Base-by-base conservation (phyloP, 306 rosid genomes). In the Crotalaria pallida region DNA sequence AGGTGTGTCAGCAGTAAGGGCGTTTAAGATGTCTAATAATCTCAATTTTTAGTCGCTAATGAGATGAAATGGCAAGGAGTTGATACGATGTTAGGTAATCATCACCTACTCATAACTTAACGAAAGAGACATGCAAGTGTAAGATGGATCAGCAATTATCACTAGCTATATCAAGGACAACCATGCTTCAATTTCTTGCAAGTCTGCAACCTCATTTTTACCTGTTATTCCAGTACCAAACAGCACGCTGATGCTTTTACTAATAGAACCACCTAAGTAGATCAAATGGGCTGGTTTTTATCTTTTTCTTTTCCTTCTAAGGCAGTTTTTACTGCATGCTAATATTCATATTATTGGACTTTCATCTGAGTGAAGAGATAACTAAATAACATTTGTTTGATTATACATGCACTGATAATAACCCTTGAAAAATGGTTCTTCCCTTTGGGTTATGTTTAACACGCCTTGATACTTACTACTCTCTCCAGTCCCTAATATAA, bases 121-220 rank as follows among this genome's bases (percentile, higher is more conserved):
- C 55, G 83, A 50, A 1, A 65, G 65, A 22, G 80, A 82, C 77
- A 68, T 73, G 67, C 71, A 77, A 63, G 77, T 27, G 38, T 27
- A 24, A 34, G 58, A 18, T 45, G 64, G 16, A 51, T 40, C 47
- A 41, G 47, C 47, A 15, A 41, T 38, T 38, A 64, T 64, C 63
- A 65, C 9, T 38, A n/a, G n/a, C 62, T 49, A 45, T 24, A 24
- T 64, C 34, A 47, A 65, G 69, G 36, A 57, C 27, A 77, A 16
- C 10, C 31, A 3, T 71, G 33, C 44, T 77, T 48, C 22, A 44
- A 55, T 33, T 53, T 26, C 44, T 63, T 11, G 48, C 47, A 18
- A 65, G 27, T 17, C 40, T 8, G 19, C 57, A 64, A 71, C 63
- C 63, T 56, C 21, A 26, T 55, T 63, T 70, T 62, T 31, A 26